Base-by-base conservation (phyloP, 768 basidiomycete species). In the Pleurotus salmoneostramineus region DNA sequence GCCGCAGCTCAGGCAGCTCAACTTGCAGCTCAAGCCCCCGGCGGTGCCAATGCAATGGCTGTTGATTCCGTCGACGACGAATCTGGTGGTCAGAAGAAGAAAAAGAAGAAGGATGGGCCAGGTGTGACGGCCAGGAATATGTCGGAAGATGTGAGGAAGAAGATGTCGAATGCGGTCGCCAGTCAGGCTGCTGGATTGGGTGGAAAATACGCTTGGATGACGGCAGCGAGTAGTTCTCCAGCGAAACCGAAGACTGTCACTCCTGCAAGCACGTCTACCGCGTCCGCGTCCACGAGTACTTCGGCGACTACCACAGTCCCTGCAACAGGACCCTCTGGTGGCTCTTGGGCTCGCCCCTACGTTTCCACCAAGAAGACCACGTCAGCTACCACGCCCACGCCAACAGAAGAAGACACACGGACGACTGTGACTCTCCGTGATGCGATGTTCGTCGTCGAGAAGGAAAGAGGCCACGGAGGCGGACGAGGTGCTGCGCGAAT, bases 181-280 rank as follows among this genome's bases (percentile, higher is more conserved):
- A 88, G 86, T 62, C 91, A 92, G 67, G 91, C 91, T 4, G 91
- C 92, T n/a, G 93, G 93, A 0, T 67, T 92, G 17, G 84, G 86
- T 1, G 85, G 88, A 17, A 88, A 87, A 70, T 95, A 94, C 64
- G 79, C 89, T 12, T 95, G 93, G 93, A 92, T 95, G 91, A 92
- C 75, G 12, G 82, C 88, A 4, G 81, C 84, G 2, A 82, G 77
- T 59, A 72, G 78, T 1, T 73, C 76, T 2, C 21, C 45, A 27
- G 69, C 80, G 15, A 62, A 79, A 0, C 50, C 78, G 1, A 69
- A 27, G 21, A 40, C 37, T 40, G 37, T 3, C 37, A 40, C 37
- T 40, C 37, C 37, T 1, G 37, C 74, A 5, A 67, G 74, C 10
- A 59, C 74, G 32, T 42, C 75, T 0, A 71, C 76, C 7, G 68